A percentile compares a stretch with the other conserved stretches of the same genome.
phyloP scores from a whole-genome alignment of 306 rosid genomes.

The Crotalaria pallida region DNA sequence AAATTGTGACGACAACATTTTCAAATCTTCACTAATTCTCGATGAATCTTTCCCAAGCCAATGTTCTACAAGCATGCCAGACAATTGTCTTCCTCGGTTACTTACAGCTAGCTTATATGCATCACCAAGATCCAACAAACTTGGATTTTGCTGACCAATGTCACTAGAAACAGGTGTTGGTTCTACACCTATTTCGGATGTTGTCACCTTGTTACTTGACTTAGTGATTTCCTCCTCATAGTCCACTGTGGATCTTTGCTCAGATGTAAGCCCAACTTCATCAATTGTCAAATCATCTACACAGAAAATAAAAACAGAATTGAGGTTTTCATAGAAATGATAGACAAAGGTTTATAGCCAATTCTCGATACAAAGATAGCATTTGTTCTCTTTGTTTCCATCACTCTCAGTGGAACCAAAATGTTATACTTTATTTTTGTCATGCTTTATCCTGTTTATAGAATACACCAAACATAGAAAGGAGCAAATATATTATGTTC shows the following conservation, averaged over 20 bases:
- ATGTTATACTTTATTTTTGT: too few species aligned
- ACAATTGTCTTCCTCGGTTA: slow-evolving; percentile 53
- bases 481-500: too few species aligned
- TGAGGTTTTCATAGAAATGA: not conserved
- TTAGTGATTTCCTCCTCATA: slow-evolving; percentile 36
- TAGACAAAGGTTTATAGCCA: slow-evolving; percentile 10
- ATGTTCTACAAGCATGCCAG: slow-evolving; percentile 64
- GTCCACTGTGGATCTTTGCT: slow-evolving; percentile 24
- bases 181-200: slow-evolving; percentile 56
- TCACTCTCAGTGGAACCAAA: too few species aligned
- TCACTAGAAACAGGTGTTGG: slow-evolving; percentile 38
- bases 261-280: slow-evolving; percentile 30
- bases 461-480: too few species aligned
- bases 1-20: slow-evolving; percentile 59
- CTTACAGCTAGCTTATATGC: slow-evolving; percentile 79
- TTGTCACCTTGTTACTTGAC: slow-evolving; percentile 24
- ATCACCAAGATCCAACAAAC: slow-evolving; percentile 76
- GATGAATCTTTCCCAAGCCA: slow-evolving; percentile 79
- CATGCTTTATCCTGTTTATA: too few species aligned
- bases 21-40: slow-evolving; percentile 75
- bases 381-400: too few species aligned
- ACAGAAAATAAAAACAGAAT: not conserved
- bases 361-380: not conserved
- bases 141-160: slow-evolving; percentile 43
- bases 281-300: slow-evolving; percentile 29